Base-by-base conservation (phyloP, 2,329 filamentous ascomycete genomes). In the Chaetomium sp. region DNA sequence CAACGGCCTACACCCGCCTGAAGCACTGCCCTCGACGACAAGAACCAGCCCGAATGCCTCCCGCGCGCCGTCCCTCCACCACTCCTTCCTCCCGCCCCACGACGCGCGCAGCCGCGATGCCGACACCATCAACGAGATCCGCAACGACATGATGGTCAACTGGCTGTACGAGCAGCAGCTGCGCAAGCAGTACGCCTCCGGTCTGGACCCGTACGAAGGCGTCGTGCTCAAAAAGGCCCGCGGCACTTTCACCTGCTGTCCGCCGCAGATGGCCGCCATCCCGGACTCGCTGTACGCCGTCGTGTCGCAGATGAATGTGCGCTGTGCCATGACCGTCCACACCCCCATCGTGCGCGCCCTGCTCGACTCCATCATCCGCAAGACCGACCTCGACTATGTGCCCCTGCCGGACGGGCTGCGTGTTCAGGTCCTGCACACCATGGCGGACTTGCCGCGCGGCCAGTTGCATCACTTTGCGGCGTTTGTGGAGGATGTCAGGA, bases 401-500 rank as follows among this genome's bases (percentile, higher is more conserved):
- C 88, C 88, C 0, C 72, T 91, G 52, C 84, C 83, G 72, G 89
- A 91, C 67, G 87, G 87, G n/a, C 79, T 90, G 14, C 80, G 85
- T 40, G 81, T 91, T 12, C 88, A 91, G 70, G 86, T 91, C 57
- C 70, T 91, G 10, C 85, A 86, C 0, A 86, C 82, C 0, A 79
- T 91, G 47, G 80, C 86, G 7, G 86, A 90, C 65, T 76, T 91
- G 6, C 78, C 83, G 0, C 77, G 82, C 38, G 87, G 87, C 7
- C 79, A 88, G 57, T 91, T 89, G 68, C 82, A 89, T 67, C 88
- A 92, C 67, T 91, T 87, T 61, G 88, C 88, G 6, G 88, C 89
- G 5, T 91, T 92, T 67, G 78, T 92, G 40, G 84, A 86, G 4
- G 81, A 80, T 0, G 84, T 88, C 59, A 81, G 82, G 5, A 74